phyloP scores from a whole-genome alignment of 2,329 filamentous ascomycete species.

The Arachnopeziza araneosa region DNA sequence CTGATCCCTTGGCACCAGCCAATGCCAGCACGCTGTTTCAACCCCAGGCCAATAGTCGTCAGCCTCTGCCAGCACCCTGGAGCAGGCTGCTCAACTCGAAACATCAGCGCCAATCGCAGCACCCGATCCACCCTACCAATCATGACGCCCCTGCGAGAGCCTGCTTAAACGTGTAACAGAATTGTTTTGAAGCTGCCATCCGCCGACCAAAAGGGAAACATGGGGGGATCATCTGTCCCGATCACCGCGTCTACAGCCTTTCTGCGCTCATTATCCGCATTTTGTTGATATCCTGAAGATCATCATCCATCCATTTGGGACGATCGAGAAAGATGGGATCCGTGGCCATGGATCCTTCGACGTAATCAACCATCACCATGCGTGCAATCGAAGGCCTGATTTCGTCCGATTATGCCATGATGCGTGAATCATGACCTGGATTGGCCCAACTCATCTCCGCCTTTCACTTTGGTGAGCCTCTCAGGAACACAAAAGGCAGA shows the following conservation, averaged over 20 bases:
- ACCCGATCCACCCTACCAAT: not conserved
- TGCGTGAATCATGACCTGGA: not conserved
- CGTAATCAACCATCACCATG: not conserved
- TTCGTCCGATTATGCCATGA: not conserved
- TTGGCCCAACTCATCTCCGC: not conserved
- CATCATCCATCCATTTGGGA: not conserved
- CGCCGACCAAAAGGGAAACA: not conserved
- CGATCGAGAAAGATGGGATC: not conserved
- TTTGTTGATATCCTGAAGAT: not conserved
- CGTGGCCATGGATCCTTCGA: not conserved
- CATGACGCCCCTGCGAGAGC: not conserved
- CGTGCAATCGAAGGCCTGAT: not conserved
- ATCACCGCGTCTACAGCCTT: not conserved
- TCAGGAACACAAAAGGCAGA: not conserved
- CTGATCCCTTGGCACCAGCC: not conserved
- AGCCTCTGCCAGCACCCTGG: slow-evolving; percentile 21
- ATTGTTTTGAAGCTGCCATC: not conserved
- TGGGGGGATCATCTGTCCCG: not conserved
- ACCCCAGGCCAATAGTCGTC: slow-evolving; percentile 47
- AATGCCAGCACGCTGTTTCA: slow-evolving; percentile 31
- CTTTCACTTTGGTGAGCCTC: not conserved
- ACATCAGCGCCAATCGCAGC: slow-evolving; percentile 8
- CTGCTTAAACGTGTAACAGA: not conserved
- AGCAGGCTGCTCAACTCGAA: slow-evolving; percentile 7
- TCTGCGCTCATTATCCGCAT: not conserved